Evolutionary conservation across 805 yeast genomes (phyloP), one percentile per base, ranked within the genome.

Genomic region (Teunomyces atbi): DNA sequence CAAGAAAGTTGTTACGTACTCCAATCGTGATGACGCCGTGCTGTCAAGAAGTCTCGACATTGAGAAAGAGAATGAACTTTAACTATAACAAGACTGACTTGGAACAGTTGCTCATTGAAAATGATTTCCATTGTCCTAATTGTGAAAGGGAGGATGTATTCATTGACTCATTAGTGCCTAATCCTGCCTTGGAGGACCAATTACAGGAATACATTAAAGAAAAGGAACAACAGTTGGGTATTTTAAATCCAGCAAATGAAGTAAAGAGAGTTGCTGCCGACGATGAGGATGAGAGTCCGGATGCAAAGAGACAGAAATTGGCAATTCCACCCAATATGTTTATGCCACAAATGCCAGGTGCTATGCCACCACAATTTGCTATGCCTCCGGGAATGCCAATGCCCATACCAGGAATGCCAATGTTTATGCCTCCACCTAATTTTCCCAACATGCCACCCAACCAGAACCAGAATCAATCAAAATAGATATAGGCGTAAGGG

Each of bases 91-190:
- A 69, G 53, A 52, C 58, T 5, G 69, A 63, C 13, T 55, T 72
- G 46, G 77, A 73, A 50, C 65, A 64, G 48, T 62, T 76, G 6
- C 68, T 92, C 20, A 74, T 92, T 44, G 96, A 88, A 21, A 78
- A 82, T 46, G 98, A 92, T 59, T 92, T 92, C 68, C 82, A 79
- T 32, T 92, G 99, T 67, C 98, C 99, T 4, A 83, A 82, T 52
- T 92, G 99, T 69, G 80, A 77, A 2, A 77, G 74, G 13, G 81
- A 79, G 19, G 97, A 90, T 47, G 75, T 88, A 1, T 82, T 82
- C 50, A 72, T 92, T 41, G 99, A 92, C 64, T 77, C 83, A 13
- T 69, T 92, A 39, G 71, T 73, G 4, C 72, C 75, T 1, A 90
- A 89, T 59, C 71, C 73, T 40, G 87, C 78, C n/a, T 70, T 81